Percentiles rank a stretch among this genome's conserved stretches.
Evolutionary conservation across 106 monocot species (phyloP).

Genomic region (Acanthochlamys bracteata): DNA sequence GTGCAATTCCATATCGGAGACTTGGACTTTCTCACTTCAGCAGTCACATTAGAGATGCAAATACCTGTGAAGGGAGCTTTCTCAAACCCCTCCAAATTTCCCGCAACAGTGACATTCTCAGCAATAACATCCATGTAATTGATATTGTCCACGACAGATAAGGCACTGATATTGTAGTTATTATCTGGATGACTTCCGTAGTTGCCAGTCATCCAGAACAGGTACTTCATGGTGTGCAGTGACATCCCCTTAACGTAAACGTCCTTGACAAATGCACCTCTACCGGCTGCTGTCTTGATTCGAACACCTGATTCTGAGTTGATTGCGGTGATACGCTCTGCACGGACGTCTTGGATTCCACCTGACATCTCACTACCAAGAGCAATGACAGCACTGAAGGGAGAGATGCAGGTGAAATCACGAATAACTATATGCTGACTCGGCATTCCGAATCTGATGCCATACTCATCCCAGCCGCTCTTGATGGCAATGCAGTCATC

Average conservation of each 20-base stretch:
- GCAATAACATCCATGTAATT: slow-evolving; percentile 19
- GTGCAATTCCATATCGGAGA: slow-evolving; percentile 23
- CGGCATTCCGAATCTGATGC: slow-evolving; percentile 18
- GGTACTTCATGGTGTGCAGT: slow-evolving; percentile 30
- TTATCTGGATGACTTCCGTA: slow-evolving; percentile 25
- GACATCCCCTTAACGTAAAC: slow-evolving; percentile 14
- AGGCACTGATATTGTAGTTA: slow-evolving; percentile 11
- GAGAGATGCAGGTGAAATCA: slow-evolving; percentile 24
- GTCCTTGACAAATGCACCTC: slow-evolving; percentile 25
- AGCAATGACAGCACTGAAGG: slow-evolving; percentile 28
- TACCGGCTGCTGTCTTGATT: slow-evolving; percentile 21
- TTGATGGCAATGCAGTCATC: slow-evolving; percentile 30
- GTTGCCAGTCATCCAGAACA: slow-evolving; percentile 31
- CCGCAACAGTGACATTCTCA: too few species aligned
- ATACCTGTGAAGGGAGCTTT: too few species aligned
- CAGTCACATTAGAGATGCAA: neutral
- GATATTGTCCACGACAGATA: slow-evolving; percentile 16
- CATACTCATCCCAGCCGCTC: slow-evolving; percentile 36
- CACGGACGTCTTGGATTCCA: slow-evolving; percentile 26
- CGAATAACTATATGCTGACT: slow-evolving; percentile 29
- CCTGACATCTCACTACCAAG: slow-evolving; percentile 39
- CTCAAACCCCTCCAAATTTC: too few species aligned
- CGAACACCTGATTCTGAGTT: slow-evolving; percentile 32
- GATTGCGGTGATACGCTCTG: slow-evolving; percentile 26
- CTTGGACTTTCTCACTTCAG: slow-evolving; percentile 5